Evolutionary conservation across 768 basidiomycete species (phyloP), one percentile per base, ranked within the genome.

Genomic region (Favolaschia claudopus): DNA sequence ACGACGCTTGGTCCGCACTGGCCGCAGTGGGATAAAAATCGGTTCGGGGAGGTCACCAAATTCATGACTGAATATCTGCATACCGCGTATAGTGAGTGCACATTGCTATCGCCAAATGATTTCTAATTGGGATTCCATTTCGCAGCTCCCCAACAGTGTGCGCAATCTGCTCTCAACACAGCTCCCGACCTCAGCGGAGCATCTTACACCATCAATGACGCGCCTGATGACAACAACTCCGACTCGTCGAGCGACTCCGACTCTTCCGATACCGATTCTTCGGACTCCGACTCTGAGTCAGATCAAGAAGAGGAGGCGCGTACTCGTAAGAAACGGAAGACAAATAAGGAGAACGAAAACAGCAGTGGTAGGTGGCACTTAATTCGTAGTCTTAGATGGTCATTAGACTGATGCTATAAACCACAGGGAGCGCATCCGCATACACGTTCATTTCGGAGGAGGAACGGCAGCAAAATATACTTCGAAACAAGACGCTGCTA

Each of bases 21-120:
- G 13, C 19, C 34, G 0, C 54, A 55, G 20, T 55, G 44, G 44
- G 54, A 55, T 22, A 55, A 39, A 24, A 6, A 25, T 0, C 24
- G 54, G 3, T 55, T 55, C 20, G 12, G 25, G 14, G 29, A 54
- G 13, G 54, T 55, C 20, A n/a, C 14, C 22, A 28, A 44, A 4
- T 57, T 57, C 39, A 57, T 49, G 55, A 28, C 1, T 0, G 46
- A 57, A 12, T 57, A 49, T 28, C 19, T 57, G 15, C 5, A 34
- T 8, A 47, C 47, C 1, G 40, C 47, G 3, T 58, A n/a, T 24
- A 45, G 56, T 58, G n/a, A 1, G 48, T 50, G n/a, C n/a, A n/a
- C n/a, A 15, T 10, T 4, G 7, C 25, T 25, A 1, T 37, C 1
- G 19, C 15, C 5, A 1, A 12, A 25, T 1, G 28, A 7, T 45